These are phyloP conservation scores for Gossypium davidsonii DNA, from an alignment of 441 rosid species.

Conservation along the genomic window DNA sequence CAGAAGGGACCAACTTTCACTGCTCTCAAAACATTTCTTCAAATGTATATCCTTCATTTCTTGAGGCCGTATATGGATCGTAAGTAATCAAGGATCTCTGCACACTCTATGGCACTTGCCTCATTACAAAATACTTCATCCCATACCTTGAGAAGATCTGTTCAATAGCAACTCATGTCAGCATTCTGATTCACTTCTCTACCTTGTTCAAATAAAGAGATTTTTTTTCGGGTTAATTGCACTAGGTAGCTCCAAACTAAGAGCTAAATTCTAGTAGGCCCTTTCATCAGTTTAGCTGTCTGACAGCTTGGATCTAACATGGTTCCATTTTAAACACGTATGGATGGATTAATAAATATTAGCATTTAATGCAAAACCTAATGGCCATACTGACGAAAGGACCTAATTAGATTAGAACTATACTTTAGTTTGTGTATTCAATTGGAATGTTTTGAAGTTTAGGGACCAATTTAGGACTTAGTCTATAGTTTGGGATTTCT, in stretches of 20 bases:
- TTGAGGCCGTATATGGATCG: constrained; percentile 44
- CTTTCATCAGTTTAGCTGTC: background rate
- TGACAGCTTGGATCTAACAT: background rate
- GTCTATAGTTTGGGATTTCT: background rate
- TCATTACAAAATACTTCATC: constrained; percentile 53
- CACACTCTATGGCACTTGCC: constrained; percentile 52
- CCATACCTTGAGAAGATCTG: constrained; percentile 80
- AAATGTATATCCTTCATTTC: constrained; percentile 19
- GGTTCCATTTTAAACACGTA: background rate
- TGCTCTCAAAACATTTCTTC: background rate
- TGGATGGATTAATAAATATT: background rate
- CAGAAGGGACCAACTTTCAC: background rate
- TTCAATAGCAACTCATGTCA: constrained; percentile 22
- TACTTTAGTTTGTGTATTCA: background rate
- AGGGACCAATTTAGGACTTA: background rate
- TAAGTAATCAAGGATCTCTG: constrained; percentile 54
- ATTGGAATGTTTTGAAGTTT: background rate
- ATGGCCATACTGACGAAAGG: background rate
- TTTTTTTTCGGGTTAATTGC: background rate
- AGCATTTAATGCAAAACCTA: background rate
- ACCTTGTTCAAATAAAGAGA: background rate
- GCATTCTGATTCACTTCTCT: background rate
- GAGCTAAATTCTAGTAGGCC: background rate
- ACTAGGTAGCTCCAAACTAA: background rate
- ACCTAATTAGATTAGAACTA: background rate